Conservation (phyloP, 768 basidiomycete species). For the Tricholoma flavovirens region DNA sequence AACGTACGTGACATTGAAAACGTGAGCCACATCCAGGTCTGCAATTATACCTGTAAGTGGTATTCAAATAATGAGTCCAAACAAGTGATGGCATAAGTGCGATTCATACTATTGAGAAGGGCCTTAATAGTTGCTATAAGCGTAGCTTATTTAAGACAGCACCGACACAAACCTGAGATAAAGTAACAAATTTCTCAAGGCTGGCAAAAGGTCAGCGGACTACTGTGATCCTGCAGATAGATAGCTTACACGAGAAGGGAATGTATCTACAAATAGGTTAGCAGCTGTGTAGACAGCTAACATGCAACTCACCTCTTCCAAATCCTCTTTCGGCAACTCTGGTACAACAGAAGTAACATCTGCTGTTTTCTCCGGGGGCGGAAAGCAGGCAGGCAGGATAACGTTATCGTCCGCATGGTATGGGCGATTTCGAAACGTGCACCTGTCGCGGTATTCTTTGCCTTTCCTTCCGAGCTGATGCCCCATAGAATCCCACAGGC, state of each 20-base stretch:
- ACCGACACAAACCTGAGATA: slow-evolving; percentile 29
- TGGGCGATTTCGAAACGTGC: neutral
- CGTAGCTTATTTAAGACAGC: neutral
- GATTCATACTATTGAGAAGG: neutral
- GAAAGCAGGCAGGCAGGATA: neutral
- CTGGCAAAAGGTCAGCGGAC: slow-evolving; percentile 12
- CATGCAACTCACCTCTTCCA: neutral
- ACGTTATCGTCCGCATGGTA: neutral
- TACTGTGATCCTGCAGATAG: neutral
- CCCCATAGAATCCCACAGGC: slow-evolving; percentile 34
- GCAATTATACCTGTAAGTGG: slow-evolving; percentile 38
- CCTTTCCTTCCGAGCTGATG: slow-evolving; percentile 31
- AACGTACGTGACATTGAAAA: slow-evolving; percentile 36
- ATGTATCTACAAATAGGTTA: slow-evolving; percentile 37
- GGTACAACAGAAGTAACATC: neutral
- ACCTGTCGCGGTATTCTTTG: slow-evolving; percentile 2
- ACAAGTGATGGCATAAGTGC: neutral
- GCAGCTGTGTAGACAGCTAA: neutral
- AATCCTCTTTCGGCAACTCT: neutral
- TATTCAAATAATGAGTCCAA: neutral
- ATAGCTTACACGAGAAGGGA: slow-evolving; percentile 45
- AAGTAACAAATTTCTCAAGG: slow-evolving; percentile 41
- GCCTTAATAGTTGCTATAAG: slow-evolving; percentile 18
- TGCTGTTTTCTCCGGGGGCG: neutral
- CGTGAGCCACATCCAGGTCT: slow-evolving; percentile 38